These are phyloP conservation scores for Diaporthe longicolla DNA, from an alignment of 2,329 filamentous ascomycete species.

Conservation along the genomic window DNA sequence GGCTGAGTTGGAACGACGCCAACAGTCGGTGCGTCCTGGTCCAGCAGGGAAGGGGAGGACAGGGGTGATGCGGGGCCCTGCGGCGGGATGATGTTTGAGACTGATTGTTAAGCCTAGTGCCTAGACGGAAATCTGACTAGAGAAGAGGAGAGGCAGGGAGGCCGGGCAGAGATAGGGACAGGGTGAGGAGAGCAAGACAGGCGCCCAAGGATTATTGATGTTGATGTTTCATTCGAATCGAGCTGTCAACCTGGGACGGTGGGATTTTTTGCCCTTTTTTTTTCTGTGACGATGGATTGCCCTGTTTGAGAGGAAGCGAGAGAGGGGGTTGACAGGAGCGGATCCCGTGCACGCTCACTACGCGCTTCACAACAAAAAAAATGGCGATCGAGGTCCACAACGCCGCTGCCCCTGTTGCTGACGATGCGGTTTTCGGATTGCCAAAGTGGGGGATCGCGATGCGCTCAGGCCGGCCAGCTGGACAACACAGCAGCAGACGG, in stretches of 20 bases:
- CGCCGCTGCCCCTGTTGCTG: slow-evolving; percentile 35
- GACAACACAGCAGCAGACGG: neutral
- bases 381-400: slow-evolving; percentile 42
- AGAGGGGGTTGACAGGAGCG: slow-evolving; percentile 41
- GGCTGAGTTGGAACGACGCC: slow-evolving; percentile 50
- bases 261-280: slow-evolving; percentile 31
- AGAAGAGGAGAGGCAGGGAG: slow-evolving; percentile 39
- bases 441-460: slow-evolving; percentile 35
- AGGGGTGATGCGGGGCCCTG: slow-evolving; percentile 51
- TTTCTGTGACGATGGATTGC: slow-evolving; percentile 33
- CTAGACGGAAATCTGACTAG: slow-evolving; percentile 36
- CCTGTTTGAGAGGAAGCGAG: slow-evolving; percentile 34
- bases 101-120: slow-evolving; percentile 45
- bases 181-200: slow-evolving; percentile 30
- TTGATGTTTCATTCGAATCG: slow-evolving; percentile 36
- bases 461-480: slow-evolving; percentile 10
- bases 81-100: slow-evolving; percentile 49
- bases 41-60: slow-evolving; percentile 38
- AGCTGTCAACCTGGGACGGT: slow-evolving; percentile 34
- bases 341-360: slow-evolving; percentile 35
- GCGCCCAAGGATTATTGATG: slow-evolving; percentile 36
- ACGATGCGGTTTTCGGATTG: slow-evolving; percentile 35
- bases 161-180: slow-evolving; percentile 28
- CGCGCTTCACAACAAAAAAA: slow-evolving; percentile 33
- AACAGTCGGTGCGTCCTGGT: slow-evolving; percentile 41